A percentile compares a stretch with the other conserved stretches of the same genome.
Evolutionary conservation across 768 basidiomycete genomes (phyloP).

Genomic region (Arthromyces matolae): DNA sequence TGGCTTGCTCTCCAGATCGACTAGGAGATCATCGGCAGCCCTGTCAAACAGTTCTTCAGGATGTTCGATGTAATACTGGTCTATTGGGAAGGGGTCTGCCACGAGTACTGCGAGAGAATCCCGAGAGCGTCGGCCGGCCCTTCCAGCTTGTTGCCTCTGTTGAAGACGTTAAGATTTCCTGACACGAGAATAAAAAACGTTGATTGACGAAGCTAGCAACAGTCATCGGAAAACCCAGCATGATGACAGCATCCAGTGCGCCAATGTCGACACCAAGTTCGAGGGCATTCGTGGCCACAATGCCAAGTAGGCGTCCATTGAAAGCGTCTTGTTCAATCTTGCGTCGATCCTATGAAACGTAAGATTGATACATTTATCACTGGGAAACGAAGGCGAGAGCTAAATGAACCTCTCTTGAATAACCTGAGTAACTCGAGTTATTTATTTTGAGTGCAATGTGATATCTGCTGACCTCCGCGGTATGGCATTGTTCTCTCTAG

Average conservation of each 20-base stretch:
- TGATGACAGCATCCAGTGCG: slow-evolving; percentile 82
- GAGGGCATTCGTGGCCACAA: slow-evolving; percentile 86
- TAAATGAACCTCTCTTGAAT: slow-evolving; percentile 61
- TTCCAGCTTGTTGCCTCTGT: slow-evolving; percentile 85
- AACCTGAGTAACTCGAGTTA: slow-evolving; percentile 41
- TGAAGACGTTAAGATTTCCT: not conserved
- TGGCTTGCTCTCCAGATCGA: slow-evolving; percentile 72
- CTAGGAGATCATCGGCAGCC: slow-evolving; percentile 54
- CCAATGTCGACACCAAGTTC: slow-evolving; percentile 93
- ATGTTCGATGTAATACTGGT: slow-evolving; percentile 68
- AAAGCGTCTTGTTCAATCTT: slow-evolving; percentile 86
- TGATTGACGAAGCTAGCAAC: slow-evolving; percentile 73
- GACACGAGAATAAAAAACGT: not conserved
- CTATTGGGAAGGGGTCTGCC: slow-evolving; percentile 64
- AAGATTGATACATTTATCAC: not conserved
- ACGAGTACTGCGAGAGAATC: slow-evolving; percentile 79
- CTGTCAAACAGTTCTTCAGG: slow-evolving; percentile 69
- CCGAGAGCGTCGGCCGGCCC: slow-evolving; percentile 77
- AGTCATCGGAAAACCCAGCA: slow-evolving; percentile 79
- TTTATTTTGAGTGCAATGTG: not conserved
- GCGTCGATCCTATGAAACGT: slow-evolving; percentile 60
- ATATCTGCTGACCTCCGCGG: slow-evolving; percentile 56
- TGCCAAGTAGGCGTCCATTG: slow-evolving; percentile 75
- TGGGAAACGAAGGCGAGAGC: not conserved
- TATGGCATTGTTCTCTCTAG: slow-evolving; percentile 76